Base-by-base conservation (phyloP, 306 rosid genomes). In the Sindora glabra region DNA sequence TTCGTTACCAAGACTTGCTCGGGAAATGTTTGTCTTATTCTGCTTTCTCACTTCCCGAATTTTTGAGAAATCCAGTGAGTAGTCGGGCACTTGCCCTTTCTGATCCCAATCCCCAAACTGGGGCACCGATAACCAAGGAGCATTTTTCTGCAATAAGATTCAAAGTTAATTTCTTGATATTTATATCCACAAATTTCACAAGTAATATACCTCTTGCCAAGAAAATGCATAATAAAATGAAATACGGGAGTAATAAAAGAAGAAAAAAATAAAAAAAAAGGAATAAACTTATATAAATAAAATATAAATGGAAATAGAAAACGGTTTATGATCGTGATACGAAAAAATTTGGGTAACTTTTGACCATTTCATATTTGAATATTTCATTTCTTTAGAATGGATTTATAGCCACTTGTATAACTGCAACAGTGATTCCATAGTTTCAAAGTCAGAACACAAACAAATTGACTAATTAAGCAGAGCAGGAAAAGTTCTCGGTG, bases 41-140 rank as follows among this genome's bases (percentile, higher is more conserved):
- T 88, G 96, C 82, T 92, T 92, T 85, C 96, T 92, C 51, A 68
- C 80, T 77, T 92, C 99, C 59, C 99, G 71, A 23, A 92, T 89
- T 76, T 92, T 92, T 12, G 99, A 83, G 83, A 92, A 92, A 82
- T 92, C 99, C 52, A 89, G 73, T 2, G 96, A 92, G 74, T 92
- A 92, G 48, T 92, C 99, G 0, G 96, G 96, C 49, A 83, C 44
- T 71, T 76, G 90, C 3, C 94, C 98, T 62, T 83, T 88, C 72
- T 89, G 96, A 58, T 92, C 99, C 99, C 99, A 92, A 41, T 86
- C 96, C 56, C 99, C 99, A 67, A 89, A 92, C 64, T 92, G 99
- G 22, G 99, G 99, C 67, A 92, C 95, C 46, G 99, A 89, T 70
- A 92, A 49, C 99, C 96, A 86, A 10, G 86, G 77, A 33, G 55